Evolutionary conservation across 805 yeast species (phyloP).

Genomic region (Saccharomycopsis amapae): DNA sequence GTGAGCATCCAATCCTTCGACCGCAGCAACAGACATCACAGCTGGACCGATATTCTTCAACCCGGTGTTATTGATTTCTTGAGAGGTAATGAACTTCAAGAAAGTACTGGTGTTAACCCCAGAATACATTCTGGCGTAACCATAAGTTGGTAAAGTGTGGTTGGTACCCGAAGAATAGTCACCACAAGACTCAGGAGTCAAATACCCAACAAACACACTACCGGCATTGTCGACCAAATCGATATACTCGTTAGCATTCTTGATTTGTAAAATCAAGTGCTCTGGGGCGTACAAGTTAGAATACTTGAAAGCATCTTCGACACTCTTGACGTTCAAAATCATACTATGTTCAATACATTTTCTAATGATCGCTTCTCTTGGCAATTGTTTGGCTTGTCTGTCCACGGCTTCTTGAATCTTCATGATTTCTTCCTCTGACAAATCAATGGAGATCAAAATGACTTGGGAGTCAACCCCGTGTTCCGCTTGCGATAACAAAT

Average conservation of each 20-base stretch:
- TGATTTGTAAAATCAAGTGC: constrained; percentile 87
- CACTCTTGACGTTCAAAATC: constrained; percentile 58
- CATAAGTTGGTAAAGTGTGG: constrained; percentile 97
- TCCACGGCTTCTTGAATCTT: constrained; percentile 79
- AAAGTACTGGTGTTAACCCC: constrained; percentile 96
- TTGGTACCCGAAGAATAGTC: constrained; percentile 98
- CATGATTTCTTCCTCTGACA: constrained; percentile 51
- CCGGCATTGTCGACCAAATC: constrained; percentile 85
- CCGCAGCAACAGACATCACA: constrained; percentile 90
- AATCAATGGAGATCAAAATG: constrained; percentile 73
- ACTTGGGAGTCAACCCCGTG: constrained; percentile 99
- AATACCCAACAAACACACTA: constrained; percentile 91
- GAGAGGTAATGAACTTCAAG: constrained; percentile 92
- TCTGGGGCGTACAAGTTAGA: constrained; percentile 96
- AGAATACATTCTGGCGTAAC: constrained; percentile 94
- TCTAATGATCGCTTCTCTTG: constrained; percentile 90
- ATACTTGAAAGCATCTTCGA: constrained; percentile 77
- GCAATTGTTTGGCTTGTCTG: constrained; percentile 73
- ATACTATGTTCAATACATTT: constrained; percentile 89
- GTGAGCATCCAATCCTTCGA: constrained; percentile 96
- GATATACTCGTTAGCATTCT: constrained; percentile 68
- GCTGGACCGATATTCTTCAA: constrained; percentile 87
- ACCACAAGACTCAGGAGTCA: constrained; percentile 97
- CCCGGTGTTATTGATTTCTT: constrained; percentile 82
- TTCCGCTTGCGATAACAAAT: constrained; percentile 94